These are phyloP conservation scores for Brassica juncea DNA, from an alignment of 345 rosid genomes.

Conservation along the genomic window DNA sequence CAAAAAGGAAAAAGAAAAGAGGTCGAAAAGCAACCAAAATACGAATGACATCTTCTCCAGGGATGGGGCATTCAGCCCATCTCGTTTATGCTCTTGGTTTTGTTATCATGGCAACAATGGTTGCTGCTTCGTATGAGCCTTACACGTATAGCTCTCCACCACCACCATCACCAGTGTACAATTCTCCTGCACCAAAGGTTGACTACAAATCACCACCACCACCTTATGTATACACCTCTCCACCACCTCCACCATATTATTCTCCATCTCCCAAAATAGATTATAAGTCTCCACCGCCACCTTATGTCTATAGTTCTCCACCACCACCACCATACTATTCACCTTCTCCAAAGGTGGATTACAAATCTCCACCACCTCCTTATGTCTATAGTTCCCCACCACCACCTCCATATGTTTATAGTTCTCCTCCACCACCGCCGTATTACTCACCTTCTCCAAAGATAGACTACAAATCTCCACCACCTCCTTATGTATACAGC, in stretches of 20 bases:
- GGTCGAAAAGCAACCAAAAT: constrained; percentile 9
- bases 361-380: too few relatives aligned
- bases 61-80: constrained; percentile 35
- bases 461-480: not conserved
- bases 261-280: not conserved
- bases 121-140: constrained; percentile 30
- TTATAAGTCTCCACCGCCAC: not conserved
- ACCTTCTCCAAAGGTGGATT: not conserved
- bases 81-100: constrained; percentile 32
- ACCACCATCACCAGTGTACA: constrained; percentile 19
- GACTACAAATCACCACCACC: constrained; percentile 20
- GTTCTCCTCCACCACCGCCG: not conserved
- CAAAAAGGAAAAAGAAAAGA: not conserved
- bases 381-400: not conserved
- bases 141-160: constrained; percentile 27
- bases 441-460: not conserved
- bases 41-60: constrained; percentile 27
- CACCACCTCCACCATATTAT: not conserved
- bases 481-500: not conserved
- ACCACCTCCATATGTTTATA: not conserved
- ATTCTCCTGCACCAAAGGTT: not conserved
- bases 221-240: constrained; percentile 4
- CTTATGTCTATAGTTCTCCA: not conserved
- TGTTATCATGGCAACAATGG: constrained; percentile 30
- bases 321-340: not conserved